Conservation (phyloP, 768 basidiomycete species). For the Daedalea quercina region DNA sequence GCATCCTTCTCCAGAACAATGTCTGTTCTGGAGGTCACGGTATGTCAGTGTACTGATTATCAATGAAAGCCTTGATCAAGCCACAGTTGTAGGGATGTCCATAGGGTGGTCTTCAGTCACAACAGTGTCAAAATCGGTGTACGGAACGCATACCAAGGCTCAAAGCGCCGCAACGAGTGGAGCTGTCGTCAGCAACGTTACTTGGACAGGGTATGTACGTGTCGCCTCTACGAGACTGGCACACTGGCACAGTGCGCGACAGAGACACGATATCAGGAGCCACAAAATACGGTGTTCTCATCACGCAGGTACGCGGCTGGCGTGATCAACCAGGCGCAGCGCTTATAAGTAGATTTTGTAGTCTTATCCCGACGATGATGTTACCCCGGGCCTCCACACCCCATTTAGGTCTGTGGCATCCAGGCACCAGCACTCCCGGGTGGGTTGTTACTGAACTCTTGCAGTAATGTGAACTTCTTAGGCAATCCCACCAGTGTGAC, state of each 20-base stretch:
- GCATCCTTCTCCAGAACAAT: slow-evolving; percentile 36
- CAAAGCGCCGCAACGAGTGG: slow-evolving; percentile 36
- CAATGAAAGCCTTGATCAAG: too few relatives aligned
- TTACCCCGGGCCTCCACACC: slow-evolving; percentile 51
- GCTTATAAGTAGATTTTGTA: slow-evolving; percentile 13
- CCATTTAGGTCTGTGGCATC: slow-evolving; percentile 46
- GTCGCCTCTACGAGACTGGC: not conserved
- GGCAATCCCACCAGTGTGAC: slow-evolving; percentile 33
- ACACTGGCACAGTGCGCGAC: not conserved
- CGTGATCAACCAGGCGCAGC: not conserved
- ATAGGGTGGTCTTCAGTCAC: slow-evolving; percentile 44
- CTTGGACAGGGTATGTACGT: slow-evolving; percentile 31
- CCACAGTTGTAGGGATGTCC: not conserved
- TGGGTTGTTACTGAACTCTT: not conserved
- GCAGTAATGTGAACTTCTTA: slow-evolving; percentile 45
- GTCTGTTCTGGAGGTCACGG: slow-evolving; percentile 57
- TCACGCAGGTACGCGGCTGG: slow-evolving; percentile 53
- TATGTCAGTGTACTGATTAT: slow-evolving; percentile 39
- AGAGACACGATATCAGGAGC: slow-evolving; percentile 45
- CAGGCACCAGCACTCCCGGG: not conserved
- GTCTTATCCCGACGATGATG: slow-evolving; percentile 50
- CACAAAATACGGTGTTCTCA: slow-evolving; percentile 46
- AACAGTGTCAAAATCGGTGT: slow-evolving; percentile 55
- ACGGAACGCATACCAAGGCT: slow-evolving; percentile 49
- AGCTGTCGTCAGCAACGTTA: slow-evolving; percentile 45